These are phyloP conservation scores for Andrographis paniculata DNA, from an alignment of 305 asterid species.

Conservation along the genomic window DNA sequence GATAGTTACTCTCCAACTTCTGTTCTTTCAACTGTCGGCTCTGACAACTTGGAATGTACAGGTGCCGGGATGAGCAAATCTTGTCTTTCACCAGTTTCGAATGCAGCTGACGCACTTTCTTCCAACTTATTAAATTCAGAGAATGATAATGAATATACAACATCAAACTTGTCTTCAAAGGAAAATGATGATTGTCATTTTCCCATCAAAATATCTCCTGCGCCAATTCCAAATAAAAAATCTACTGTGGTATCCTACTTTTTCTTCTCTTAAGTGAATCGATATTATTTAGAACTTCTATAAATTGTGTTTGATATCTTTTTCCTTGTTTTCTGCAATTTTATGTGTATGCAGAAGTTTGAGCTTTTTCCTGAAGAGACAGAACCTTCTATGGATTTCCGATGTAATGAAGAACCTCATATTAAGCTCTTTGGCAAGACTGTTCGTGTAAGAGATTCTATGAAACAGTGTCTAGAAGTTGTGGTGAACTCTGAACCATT, in stretches of 20 bases:
- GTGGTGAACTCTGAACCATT: conserved; percentile 18
- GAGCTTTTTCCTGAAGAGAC: conserved; percentile 33
- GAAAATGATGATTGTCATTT: conserved; percentile 17
- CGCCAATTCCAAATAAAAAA: conserved; percentile 20
- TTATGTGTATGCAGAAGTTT: conserved; percentile 32
- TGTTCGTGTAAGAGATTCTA: conserved; percentile 33
- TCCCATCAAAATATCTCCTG: conserved; percentile 19
- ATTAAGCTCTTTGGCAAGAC: conserved; percentile 70
- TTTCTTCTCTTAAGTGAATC: conserved; percentile 1
- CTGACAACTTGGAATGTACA: conserved; percentile 30
- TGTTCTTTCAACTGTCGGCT: conserved; percentile 43
- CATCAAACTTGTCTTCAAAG: conserved; percentile 21
- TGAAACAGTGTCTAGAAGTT: conserved; percentile 22
- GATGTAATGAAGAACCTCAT: conserved; percentile 26
- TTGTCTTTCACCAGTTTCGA: conserved; percentile 19
- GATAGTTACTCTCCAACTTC: conserved; percentile 60
- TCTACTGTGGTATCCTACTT: conserved; percentile 28
- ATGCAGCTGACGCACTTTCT: conserved; percentile 41
- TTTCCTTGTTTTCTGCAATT: conserved; percentile 3
- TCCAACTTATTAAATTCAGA: conserved; percentile 15
- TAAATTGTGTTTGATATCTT: conserved; percentile 24
- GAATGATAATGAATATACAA: background rate
- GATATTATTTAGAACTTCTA: background rate
- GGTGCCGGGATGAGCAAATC: conserved; percentile 22
- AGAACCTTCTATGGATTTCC: conserved; percentile 29